phyloP scores from a whole-genome alignment of 768 basidiomycete genomes.

The Cyathus striatus region DNA sequence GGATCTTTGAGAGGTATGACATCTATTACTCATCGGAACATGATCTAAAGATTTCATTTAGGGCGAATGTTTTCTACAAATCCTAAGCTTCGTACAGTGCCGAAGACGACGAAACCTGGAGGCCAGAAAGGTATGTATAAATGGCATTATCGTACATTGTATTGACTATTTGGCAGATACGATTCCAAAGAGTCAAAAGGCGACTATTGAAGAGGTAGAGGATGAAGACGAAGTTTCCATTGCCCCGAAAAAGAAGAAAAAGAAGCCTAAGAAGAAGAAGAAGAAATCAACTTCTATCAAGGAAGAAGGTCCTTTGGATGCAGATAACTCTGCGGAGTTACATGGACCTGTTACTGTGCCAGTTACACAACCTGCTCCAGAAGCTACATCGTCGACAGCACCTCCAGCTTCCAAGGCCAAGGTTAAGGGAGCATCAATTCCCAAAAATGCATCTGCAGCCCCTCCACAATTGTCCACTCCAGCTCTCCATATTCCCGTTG shows the following conservation, averaged over 20 bases:
- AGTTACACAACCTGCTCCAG: constrained; percentile 5
- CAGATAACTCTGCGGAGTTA: constrained; percentile 9
- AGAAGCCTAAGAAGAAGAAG: constrained; percentile 73
- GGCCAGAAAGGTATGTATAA: neutral
- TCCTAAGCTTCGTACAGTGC: constrained; percentile 31
- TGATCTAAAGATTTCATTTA: neutral
- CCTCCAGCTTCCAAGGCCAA: neutral
- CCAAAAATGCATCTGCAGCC: constrained; percentile 3
- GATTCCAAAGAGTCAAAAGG: constrained; percentile 27
- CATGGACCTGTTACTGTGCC: constrained; percentile 12
- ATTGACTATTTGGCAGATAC: constrained; percentile 6
- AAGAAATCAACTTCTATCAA: constrained; percentile 23
- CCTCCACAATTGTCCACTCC: constrained; percentile 19
- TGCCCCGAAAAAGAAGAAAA: constrained; percentile 57
- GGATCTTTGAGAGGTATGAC: constrained; percentile 64
- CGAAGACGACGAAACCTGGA: constrained; percentile 15
- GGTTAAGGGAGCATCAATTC: constrained; percentile 8
- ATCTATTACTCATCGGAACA: neutral
- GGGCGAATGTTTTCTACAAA: constrained; percentile 59
- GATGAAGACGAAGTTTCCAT: constrained; percentile 52
- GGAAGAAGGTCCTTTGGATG: too few species aligned
- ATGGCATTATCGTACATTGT: neutral
- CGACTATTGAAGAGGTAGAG: constrained; percentile 69
- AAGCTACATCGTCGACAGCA: constrained; percentile 11
- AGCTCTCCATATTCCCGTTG: constrained; percentile 33